A percentile compares a stretch with the other conserved stretches of the same genome.
These are phyloP conservation scores for Aschersonia sp. DNA, from an alignment of 2,329 filamentous ascomycete species.

Conservation along the genomic window DNA sequence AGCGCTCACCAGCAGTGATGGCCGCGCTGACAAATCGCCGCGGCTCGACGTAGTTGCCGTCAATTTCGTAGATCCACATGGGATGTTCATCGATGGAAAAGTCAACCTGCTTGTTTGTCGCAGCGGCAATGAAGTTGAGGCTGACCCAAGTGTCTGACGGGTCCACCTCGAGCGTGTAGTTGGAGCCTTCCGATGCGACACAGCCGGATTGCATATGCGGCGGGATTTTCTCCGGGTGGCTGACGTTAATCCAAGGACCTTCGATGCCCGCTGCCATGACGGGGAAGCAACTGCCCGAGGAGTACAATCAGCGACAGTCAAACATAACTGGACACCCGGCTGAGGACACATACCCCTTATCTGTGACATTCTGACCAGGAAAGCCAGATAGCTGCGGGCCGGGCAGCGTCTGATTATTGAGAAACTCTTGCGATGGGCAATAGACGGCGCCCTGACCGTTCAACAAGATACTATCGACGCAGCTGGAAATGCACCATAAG, in stretches of 20 bases:
- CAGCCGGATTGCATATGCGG: background rate
- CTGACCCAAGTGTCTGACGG: slow-evolving; percentile 2
- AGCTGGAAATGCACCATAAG: background rate
- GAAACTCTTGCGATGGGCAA: slow-evolving; percentile 1
- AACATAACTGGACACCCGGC: too few relatives aligned
- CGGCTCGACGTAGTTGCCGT: slow-evolving; percentile 26
- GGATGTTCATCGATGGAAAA: slow-evolving; percentile 25
- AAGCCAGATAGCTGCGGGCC: background rate
- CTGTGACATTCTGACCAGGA: background rate
- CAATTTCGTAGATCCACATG: slow-evolving; percentile 26
- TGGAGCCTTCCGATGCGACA: background rate
- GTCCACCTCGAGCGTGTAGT: slow-evolving; percentile 1
- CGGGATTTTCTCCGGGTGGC: background rate
- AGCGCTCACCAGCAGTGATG: slow-evolving; percentile 20
- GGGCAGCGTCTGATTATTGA: background rate
- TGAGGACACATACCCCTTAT: slow-evolving; percentile 2
- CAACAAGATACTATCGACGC: slow-evolving; percentile 3
- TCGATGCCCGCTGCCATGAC: background rate
- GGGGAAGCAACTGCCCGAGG: slow-evolving; percentile 1
- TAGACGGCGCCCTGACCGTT: slow-evolving; percentile 3
- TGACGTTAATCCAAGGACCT: slow-evolving; percentile 1
- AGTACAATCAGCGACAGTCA: background rate
- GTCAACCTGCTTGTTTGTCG: slow-evolving; percentile 7
- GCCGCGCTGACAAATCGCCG: slow-evolving; percentile 9
- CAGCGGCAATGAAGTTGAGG: slow-evolving; percentile 3